Conservation (phyloP, 2,329 filamentous ascomycete species). For the Neocucurbitaria cava region DNA sequence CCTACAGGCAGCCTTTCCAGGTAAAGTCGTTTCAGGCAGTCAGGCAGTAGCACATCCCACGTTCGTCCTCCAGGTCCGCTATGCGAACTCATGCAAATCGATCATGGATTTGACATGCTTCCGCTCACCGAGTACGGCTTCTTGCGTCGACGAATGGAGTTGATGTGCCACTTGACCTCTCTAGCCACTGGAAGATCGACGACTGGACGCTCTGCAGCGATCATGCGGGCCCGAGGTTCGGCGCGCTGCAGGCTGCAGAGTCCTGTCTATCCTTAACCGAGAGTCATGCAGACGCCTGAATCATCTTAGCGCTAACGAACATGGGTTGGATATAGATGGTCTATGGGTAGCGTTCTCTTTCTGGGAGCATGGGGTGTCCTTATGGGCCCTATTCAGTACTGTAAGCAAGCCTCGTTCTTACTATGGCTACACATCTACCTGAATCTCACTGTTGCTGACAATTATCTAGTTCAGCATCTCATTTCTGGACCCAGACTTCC, state of each 20-base stretch:
- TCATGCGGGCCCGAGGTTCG: slow-evolving; percentile 51
- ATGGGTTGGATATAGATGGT: slow-evolving; percentile 73
- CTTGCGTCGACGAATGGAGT: slow-evolving; percentile 27
- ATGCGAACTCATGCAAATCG: slow-evolving; percentile 40
- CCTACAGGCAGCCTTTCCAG: slow-evolving; percentile 25
- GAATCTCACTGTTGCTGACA: slow-evolving; percentile 21
- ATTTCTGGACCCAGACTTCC: slow-evolving; percentile 84
- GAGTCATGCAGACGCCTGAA: slow-evolving; percentile 34
- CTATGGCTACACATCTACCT: slow-evolving; percentile 15
- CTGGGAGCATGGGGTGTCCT: slow-evolving; percentile 90
- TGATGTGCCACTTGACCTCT: slow-evolving; percentile 42
- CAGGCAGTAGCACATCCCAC: slow-evolving; percentile 35
- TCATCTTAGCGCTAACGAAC: slow-evolving; percentile 45
- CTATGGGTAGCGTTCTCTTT: slow-evolving; percentile 89
- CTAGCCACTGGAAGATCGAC: slow-evolving; percentile 46
- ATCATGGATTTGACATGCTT: slow-evolving; percentile 14
- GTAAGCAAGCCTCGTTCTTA: slow-evolving; percentile 43
- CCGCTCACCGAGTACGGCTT: slow-evolving; percentile 17
- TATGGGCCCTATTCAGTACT: slow-evolving; percentile 87
- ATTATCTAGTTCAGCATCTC: slow-evolving; percentile 71
- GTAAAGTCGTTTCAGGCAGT: slow-evolving; percentile 28
- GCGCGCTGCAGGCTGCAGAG: slow-evolving; percentile 45
- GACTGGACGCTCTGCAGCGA: slow-evolving; percentile 44
- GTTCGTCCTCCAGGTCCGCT: slow-evolving; percentile 33
- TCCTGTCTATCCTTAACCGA: slow-evolving; percentile 33